Percentiles rank a stretch among this genome's conserved stretches.
phyloP scores from a whole-genome alignment of 345 rosid genomes.

The Rhodamnia argentea region DNA sequence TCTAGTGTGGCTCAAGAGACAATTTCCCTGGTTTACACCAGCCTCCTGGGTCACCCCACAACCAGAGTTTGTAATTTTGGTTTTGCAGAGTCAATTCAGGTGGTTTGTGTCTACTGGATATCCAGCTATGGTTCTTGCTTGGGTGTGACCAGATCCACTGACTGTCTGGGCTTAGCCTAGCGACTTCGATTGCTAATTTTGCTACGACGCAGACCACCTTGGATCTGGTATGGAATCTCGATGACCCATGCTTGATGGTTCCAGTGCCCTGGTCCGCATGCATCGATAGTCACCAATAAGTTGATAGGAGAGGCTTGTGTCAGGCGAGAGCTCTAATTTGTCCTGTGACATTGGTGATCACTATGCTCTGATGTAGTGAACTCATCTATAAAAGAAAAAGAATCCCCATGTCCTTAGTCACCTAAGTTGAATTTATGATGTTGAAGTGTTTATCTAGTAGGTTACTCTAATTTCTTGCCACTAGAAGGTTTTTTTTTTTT shows the following conservation, averaged over 20 bases:
- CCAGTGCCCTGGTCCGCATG: background rate
- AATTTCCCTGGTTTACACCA: background rate
- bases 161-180: background rate
- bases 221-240: background rate
- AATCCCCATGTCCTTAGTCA: background rate
- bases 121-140: background rate
- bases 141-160: background rate
- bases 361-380: background rate
- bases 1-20: background rate
- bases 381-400: background rate
- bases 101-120: background rate
- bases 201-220: rapidly evolving
- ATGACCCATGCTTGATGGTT: background rate
- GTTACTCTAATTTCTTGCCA: background rate
- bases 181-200: background rate
- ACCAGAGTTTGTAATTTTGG: background rate
- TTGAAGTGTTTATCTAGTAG: background rate
- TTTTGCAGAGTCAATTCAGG: background rate
- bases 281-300: background rate
- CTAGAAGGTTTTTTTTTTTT: background rate
- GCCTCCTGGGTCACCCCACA: background rate
- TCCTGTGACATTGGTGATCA: background rate
- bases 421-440: background rate
- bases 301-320: background rate
- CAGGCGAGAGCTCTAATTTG: background rate